Percentiles rank a stretch among this genome's conserved stretches.
Evolutionary conservation across 352 stramenopile species (phyloP).

Genomic region (Globisporangium mamillatum): DNA sequence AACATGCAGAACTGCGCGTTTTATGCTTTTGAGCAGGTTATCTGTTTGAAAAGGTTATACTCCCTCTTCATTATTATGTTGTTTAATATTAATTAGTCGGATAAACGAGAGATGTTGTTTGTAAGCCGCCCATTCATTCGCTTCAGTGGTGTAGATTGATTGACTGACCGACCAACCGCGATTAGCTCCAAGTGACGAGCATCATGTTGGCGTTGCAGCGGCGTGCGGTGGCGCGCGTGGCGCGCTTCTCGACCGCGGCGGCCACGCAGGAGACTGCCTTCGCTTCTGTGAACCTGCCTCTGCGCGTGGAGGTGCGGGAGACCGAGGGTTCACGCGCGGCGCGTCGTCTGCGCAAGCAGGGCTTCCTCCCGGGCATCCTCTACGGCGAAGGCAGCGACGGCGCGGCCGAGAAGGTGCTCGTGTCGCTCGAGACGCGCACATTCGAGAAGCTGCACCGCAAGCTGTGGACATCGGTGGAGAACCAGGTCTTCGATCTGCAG

Average conservation of each 20-base stretch:
- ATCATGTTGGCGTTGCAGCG: slow-evolving; percentile 54
- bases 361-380: slow-evolving; percentile 74
- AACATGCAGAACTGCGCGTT: no score
- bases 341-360: slow-evolving; percentile 78
- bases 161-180: slow-evolving; percentile 1
- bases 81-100: neutral
- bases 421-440: slow-evolving; percentile 62
- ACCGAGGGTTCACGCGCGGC: slow-evolving; percentile 72
- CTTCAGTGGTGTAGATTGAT: slow-evolving; percentile 21
- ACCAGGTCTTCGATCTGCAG: slow-evolving; percentile 85
- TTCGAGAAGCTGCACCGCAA: slow-evolving; percentile 87
- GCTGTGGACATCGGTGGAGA: slow-evolving; percentile 83
- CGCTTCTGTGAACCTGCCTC: slow-evolving; percentile 11
- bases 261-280: slow-evolving; percentile 11
- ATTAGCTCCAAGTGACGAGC: neutral
- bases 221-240: slow-evolving; percentile 33
- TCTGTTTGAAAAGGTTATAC: no score
- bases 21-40: no score
- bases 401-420: slow-evolving; percentile 65
- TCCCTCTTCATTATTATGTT: no score
- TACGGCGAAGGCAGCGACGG: slow-evolving; percentile 80
- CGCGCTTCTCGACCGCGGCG: slow-evolving; percentile 50
- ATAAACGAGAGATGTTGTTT: neutral
- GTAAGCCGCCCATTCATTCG: slow-evolving; percentile 14
- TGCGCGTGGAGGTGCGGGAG: slow-evolving; percentile 64